Percentiles rank a stretch among this genome's conserved stretches.
Conservation (phyloP, 352 stramenopile species). For the Globisporangium echinulatum region DNA sequence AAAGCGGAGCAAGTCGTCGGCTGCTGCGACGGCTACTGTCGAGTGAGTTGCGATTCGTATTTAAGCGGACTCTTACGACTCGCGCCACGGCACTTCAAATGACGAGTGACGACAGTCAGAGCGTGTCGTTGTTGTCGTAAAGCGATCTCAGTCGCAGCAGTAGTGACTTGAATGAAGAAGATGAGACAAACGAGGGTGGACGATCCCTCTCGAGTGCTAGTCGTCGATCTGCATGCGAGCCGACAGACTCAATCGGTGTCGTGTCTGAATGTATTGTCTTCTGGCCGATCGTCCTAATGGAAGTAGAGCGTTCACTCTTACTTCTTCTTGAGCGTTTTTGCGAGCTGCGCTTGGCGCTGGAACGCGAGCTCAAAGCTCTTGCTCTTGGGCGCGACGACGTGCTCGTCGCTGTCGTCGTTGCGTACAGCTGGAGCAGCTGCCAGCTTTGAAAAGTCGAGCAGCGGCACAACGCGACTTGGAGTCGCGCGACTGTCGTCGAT, state of each 20-base stretch:
- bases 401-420: background rate
- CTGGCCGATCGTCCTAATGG: no score
- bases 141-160: background rate
- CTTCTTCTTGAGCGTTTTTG: slow-evolving; percentile 37
- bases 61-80: slow-evolving; percentile 4
- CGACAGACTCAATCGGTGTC: background rate
- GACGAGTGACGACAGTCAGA: background rate
- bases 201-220: background rate
- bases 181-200: no score
- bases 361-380: slow-evolving; percentile 41
- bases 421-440: background rate
- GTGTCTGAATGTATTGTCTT: background rate
- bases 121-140: background rate
- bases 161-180: no score
- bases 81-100: no score
- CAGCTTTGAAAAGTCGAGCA: slow-evolving; percentile 27
- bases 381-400: slow-evolving; percentile 1
- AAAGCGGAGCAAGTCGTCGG: slow-evolving; percentile 64
- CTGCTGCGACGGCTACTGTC: slow-evolving; percentile 3
- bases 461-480: slow-evolving; percentile 7
- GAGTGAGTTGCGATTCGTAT: slow-evolving; percentile 17
- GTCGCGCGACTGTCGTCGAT: background rate
- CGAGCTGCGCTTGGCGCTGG: slow-evolving; percentile 40
- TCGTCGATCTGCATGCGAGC: background rate
- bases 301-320: background rate